Base-by-base conservation (phyloP, 495 filamentous ascomycete species). In the Aspergillus avenaceus region DNA sequence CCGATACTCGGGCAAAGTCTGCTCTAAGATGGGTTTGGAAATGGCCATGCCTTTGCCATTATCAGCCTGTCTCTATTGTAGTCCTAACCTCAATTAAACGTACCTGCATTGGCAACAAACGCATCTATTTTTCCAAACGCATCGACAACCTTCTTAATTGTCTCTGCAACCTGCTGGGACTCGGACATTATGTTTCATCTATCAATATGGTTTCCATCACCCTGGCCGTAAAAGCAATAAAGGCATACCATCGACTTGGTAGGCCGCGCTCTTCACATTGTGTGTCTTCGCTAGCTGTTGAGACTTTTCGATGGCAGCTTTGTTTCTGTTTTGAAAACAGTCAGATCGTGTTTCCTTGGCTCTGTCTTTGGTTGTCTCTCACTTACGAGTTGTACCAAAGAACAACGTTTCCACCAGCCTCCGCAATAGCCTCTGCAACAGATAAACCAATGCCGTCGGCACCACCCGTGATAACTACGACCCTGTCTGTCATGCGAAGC, bases 391-490 rank as follows among this genome's bases (percentile, higher is more conserved):
- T 42, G 25, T 42, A 42, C 40, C 7, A 42, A 7, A 42, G 9
- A 8, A 8, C 40, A 19, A 42, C 21, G 8, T 59, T 50, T 41
- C 5, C 34, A 8, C 18, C 18, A 7, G 45, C 45, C 31, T 48
- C 45, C 3, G 22, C 29, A 9, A 48, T 23, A 26, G 45, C 32
- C 45, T 48, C 45, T 4, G 32, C 6, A 8, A 48, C 22, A 21
- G 45, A 29, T 25, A 16, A 13, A 18, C 29, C 32, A 25, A 48
- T 38, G 8, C 45, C 45, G 26, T 38, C 80, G 13, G 79, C 80
- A 31, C 76, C 80, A 45, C 80, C 80, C 24, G 80, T 84, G 21
- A 84, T 72, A 60, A 81, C 65, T 61, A 80, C 76, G 57, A 81
- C 77, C 61, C 81, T 82, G 64, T 78, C 79, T 61, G 83, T 81